Evolutionary conservation across 805 yeast genomes (phyloP), one percentile per base, ranked within the genome.

Genomic region (Nakazawaea peltata): DNA sequence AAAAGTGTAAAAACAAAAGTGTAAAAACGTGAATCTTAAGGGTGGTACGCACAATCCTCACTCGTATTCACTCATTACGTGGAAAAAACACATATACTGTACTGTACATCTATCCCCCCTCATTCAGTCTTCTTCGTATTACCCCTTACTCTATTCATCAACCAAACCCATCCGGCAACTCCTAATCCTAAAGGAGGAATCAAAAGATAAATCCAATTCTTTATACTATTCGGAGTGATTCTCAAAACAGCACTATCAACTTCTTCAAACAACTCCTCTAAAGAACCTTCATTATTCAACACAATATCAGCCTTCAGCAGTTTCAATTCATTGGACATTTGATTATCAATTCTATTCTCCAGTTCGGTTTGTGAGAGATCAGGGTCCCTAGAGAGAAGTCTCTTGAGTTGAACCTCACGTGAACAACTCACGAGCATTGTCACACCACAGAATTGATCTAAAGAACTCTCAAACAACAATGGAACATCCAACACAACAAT

Each of bases 401-500:
- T 64, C 41, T 67, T 58, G 26, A 81, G 43, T 52, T 92, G 97
- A 2, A 56, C 39, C 2, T 69, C 68, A 15, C 59, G 60, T 10
- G 64, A 60, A 44, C 94, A 82, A 1, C 78, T 56, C 0, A 88
- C 85, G 12, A 83, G 77, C 3, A 90, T 54, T 0, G 79, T 71
- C 8, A 63, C 51, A 0, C 92, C 94, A 52, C 97, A 90, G 17
- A 80, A 58, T 30, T 52, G 47, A 49, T 85, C 77, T 45, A 90
- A 62, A 2, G 76, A 73, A 24, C 86, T 69, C 54, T 92, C 98
- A 55, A 84, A 92, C 14, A 92, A 60, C 26, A 92, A 61, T 1
- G 99, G 99, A 2, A 94, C 90, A 50, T 92, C 99, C 32, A 92
- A 56, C 0, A 92, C 59, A 3, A 86, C 87, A 50, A 86, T 46